Evolutionary conservation across 2,329 filamentous ascomycete species (phyloP), one percentile per base, ranked within the genome.

Genomic region (Ophiocordyceps australis): DNA sequence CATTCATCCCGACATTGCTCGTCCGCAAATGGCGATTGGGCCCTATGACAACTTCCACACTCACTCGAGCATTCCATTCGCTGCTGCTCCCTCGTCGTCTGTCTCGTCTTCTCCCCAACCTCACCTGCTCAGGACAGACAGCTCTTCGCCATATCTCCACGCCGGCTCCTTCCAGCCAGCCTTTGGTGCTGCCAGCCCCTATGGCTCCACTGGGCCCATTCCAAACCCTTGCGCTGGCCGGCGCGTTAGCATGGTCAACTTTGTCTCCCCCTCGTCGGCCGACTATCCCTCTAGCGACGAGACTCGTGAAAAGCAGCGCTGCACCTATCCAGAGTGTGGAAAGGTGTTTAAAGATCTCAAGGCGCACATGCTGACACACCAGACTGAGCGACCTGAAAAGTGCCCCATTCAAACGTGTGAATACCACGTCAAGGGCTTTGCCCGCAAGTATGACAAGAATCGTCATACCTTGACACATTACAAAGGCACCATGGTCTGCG

Each of bases 401-500:
- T 94, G 85, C 53, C 85, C 85, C 1, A 93, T 93, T 38, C 62
- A 76, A 30, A 89, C 74, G 0, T 94, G 85, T 57, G 82, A 92
- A 42, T 94, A 93, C 52, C 76, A 92, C 56, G 58, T 67, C 43
- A 93, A 93, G 54, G 85, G 85, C 4, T 94, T 94, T 44, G 83
- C 85, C 9, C 67, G 85, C 39, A 93, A 93, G 54, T 94, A 94
- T 47, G 85, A 94, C 59, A 92, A 92, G 64, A 93, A 93, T 54
- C 63, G 85, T 23, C 85, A 94, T 49, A 92, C 83, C 5, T 54
- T 93, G 34, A 94, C 85, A 5, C 85, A 94, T 49, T 94, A 93
- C 65, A 93, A 93, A 55, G 85, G 85, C 21, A 93, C 80, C 25
- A 93, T 93, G 85, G 81, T 93, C 14, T 94, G 85, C 45, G 83